Conservation (phyloP, 257 asterid species). For the Solanum pimpinellifolium region DNA sequence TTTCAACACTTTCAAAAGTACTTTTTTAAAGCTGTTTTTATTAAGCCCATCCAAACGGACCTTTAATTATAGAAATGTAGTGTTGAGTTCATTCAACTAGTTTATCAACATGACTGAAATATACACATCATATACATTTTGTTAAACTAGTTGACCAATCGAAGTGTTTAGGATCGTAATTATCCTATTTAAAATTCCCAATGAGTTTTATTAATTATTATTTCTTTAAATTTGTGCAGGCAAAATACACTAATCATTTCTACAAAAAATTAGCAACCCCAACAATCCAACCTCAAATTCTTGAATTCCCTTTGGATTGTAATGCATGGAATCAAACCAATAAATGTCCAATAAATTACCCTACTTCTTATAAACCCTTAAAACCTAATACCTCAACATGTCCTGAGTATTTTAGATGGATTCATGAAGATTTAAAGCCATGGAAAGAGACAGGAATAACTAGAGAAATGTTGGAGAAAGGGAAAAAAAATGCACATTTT, state of each 20-base stretch:
- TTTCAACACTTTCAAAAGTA: too few species aligned
- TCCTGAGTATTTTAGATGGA: constrained; percentile 75
- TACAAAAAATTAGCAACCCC: constrained; percentile 3
- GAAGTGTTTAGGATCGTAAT: neutral
- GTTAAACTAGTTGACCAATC: neutral
- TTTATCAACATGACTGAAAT: neutral
- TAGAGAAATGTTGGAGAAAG: constrained; percentile 34
- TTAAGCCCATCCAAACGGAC: too few species aligned
- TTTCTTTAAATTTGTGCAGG: constrained; percentile 8
- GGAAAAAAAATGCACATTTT: constrained; percentile 43
- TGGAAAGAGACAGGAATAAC: constrained; percentile 49
- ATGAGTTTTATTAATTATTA: neutral
- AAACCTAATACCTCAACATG: constrained; percentile 22
- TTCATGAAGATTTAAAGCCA: constrained; percentile 47
- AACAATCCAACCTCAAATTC: neutral
- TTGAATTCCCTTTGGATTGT: constrained; percentile 31
- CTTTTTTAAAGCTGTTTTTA: too few species aligned
- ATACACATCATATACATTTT: neutral
- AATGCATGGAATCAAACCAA: constrained; percentile 38
- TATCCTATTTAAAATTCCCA: neutral
- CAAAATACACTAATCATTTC: constrained; percentile 9
- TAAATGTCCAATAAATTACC: constrained; percentile 40
- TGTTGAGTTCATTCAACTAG: neutral
- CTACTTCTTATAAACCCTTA: neutral
- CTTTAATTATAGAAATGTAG: neutral